Base-by-base conservation (phyloP, 257 asterid genomes). In the Handroanthus guayacan region DNA sequence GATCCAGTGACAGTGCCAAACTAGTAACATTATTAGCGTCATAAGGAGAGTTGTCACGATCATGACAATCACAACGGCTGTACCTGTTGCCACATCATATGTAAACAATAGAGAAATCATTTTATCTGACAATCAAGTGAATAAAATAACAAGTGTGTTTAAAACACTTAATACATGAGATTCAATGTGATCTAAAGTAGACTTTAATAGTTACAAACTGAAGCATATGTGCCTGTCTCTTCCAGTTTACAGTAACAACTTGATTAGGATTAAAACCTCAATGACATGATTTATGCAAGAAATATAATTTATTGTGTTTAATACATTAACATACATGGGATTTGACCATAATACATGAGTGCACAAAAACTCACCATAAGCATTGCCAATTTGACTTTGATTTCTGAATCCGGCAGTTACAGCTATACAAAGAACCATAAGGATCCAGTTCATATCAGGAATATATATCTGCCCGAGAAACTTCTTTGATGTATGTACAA, bases 401-500 rank as follows among this genome's bases (percentile, higher is more conserved):
- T 90, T 86, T 76, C 82, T 79, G 86, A 90, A 92, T 62, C 94
- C 96, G 62, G 92, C 92, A 64, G 96, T 89, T 50, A 90, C 96
- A 71, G 91, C 88, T 55, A 92, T 90, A 82, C 96, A 90, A 52
- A 88, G 92, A 83, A 92, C 44, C 97, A 92, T 86, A 44, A 92
- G 90, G 83, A 90, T 88, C 96, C 95, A 91, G 72, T 89, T 91
- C 71, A 91, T 83, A 64, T 89, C 95, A 5, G 93, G 95, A 79
- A 89, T 84, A 67, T 89, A 91, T 12, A 89, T 84, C 82, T 91
- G 95, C 61, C 97, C 97, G 0, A 85, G 87, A 71, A 87, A 87
- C 78, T 88, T 89, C 74, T 90, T 92, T 20, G 97, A 92, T 47
- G 96, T 92, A 75, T 92, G 97, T n/a, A 92, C 92, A 77, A 92